A percentile compares a stretch with the other conserved stretches of the same genome.
Evolutionary conservation across 2,329 filamentous ascomycete genomes (phyloP).

Genomic region (Claviceps digitariae): DNA sequence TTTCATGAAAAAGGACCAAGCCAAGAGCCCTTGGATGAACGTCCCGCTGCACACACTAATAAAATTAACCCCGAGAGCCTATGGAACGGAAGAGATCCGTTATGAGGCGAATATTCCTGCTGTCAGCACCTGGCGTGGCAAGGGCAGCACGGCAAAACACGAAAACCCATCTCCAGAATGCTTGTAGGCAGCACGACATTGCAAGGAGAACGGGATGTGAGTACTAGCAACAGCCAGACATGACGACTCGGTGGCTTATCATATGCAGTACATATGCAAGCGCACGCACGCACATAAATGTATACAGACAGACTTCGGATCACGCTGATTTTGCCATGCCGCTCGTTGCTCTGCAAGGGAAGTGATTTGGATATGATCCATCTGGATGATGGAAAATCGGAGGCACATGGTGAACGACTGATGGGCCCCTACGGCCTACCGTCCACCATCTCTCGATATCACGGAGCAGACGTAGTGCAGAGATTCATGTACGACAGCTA

Average conservation of each 20-base stretch:
- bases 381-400: neutral
- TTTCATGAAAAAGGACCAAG: constrained; percentile 94
- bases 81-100: constrained; percentile 80
- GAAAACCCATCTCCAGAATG: constrained; percentile 42
- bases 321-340: neutral
- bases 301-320: no score
- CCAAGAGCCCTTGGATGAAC: constrained; percentile 94
- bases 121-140: constrained; percentile 90
- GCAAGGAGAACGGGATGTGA: neutral
- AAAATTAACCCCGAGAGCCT: constrained; percentile 88
- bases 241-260: no score
- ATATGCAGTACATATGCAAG: no score
- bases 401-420: neutral
- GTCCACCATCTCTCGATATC: neutral
- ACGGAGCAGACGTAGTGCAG: neutral
- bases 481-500: neutral
- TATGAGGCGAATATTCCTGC: constrained; percentile 87
- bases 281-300: no score
- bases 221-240: neutral
- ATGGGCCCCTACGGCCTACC: neutral
- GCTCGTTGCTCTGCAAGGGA: neutral
- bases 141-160: constrained; percentile 85
- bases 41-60: constrained; percentile 93
- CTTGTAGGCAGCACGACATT: constrained; percentile 11
- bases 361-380: neutral